These are phyloP conservation scores for Coemansia sp. DNA, from an alignment of 192 early-diverging fungal genomes.

Conservation along the genomic window DNA sequence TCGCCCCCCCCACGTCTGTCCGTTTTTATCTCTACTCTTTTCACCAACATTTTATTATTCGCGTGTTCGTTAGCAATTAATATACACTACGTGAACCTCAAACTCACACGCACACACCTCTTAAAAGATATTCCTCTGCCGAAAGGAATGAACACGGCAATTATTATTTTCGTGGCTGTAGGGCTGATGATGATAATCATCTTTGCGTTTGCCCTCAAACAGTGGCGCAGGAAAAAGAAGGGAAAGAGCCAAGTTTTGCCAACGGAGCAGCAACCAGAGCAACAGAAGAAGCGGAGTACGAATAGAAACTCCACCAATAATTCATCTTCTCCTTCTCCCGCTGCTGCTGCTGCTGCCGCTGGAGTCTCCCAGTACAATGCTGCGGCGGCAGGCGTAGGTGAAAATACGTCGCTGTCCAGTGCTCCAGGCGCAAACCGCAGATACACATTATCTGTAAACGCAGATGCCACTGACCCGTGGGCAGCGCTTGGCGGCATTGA, in stretches of 20 bases:
- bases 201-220: not conserved
- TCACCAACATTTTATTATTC: not conserved
- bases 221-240: not conserved
- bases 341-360: not conserved
- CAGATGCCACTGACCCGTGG: not conserved
- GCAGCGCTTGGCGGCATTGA: conserved; percentile 4
- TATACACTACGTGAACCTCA: not conserved
- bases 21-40: not conserved
- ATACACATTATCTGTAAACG: not conserved
- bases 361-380: not conserved
- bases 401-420: not conserved
- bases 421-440: not conserved
- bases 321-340: not conserved
- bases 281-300: not conserved
- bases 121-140: no score
- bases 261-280: not conserved
- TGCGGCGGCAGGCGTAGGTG: not conserved
- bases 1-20: no score
- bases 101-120: no score
- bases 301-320: not conserved
- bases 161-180: not conserved
- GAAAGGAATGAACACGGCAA: not conserved
- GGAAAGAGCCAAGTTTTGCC: not conserved
- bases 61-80: not conserved
- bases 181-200: not conserved